Base-by-base conservation (phyloP, 2,329 filamentous ascomycete species). In the Sclerotinia trifoliorum region DNA sequence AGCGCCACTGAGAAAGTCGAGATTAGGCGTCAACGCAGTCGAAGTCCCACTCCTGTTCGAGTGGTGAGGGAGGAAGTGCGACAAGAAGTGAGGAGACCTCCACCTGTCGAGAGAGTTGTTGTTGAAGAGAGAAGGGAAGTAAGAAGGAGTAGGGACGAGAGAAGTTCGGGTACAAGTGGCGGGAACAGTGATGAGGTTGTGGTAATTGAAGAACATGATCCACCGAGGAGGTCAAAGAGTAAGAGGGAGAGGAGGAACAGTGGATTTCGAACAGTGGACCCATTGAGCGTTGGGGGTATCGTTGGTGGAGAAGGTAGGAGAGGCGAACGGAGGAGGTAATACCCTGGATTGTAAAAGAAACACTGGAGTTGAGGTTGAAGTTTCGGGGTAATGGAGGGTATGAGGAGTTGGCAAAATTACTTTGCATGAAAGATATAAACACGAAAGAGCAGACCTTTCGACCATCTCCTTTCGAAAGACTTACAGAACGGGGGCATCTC, bases 151-250 rank as follows among this genome's bases (percentile, higher is more conserved):
- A 69, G 70, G 44, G 72, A 57, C 1, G 55, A 73, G 46, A 69
- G 71, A 7, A 66, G 64, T 39, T 44, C 54, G 10, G 70, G 68
- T 58, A 29, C 57, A 24, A 71, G 72, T 70, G 61, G 70, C n/a
- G 66, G 26, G 2, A 71, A 65, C 1, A 74, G 74, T 68, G 76
- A 77, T 69, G 77, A 78, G 71, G 74, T 78, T 26, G 74, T 78
- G 10, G 77, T 78, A 4, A 77, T 77, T 62, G 77, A 78, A 71
- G 77, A 78, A 58, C 74, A 76, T 69, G 75, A 73, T 48, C 76
- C 75, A 52, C 76, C 76, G 26, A 72, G 75, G 42, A 69, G 74
- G 65, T 74, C 72, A 66, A 78, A 74, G 72, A 74, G 72, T 63
- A 70, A 72, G 52, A 69, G 73, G 55, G 70, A 71, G 35, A 72